Conservation (phyloP, 805 yeast genomes). For the Kazachstania bromeliacearum region DNA sequence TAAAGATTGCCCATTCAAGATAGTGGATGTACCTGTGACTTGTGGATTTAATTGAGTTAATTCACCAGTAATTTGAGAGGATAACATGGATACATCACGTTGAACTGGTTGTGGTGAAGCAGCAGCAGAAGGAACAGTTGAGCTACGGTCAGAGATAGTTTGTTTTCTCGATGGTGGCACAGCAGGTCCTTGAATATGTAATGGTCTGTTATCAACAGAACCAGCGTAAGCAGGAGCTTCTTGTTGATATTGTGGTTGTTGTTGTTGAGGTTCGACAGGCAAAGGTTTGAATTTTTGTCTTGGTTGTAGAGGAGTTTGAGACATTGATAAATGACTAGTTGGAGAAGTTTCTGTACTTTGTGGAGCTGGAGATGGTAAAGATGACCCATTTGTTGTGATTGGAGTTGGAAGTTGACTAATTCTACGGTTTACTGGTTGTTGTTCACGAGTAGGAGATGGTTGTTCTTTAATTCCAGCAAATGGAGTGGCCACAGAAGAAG, state of each 20-base stretch:
- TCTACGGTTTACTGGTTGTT: neutral
- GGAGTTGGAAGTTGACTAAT: neutral
- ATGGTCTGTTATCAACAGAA: constrained; percentile 8
- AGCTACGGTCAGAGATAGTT: constrained; percentile 7
- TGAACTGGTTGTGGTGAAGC: constrained; percentile 14
- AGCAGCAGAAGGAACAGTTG: constrained; percentile 13
- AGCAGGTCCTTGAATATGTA: constrained; percentile 38
- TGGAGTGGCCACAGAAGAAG: neutral
- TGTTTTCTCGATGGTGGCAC: constrained; percentile 50
- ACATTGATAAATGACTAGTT: constrained; percentile 17
- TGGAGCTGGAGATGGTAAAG: constrained; percentile 2
- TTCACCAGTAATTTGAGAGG: constrained; percentile 26
- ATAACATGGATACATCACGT: constrained; percentile 11
- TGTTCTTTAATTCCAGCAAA: neutral
- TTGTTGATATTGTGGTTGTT: constrained; percentile 11
- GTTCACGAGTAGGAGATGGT: neutral
- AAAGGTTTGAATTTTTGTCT: constrained; percentile 20
- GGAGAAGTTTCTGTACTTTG: constrained; percentile 2
- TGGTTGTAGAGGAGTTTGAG: constrained; percentile 32
- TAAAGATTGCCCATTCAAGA: constrained; percentile 23
- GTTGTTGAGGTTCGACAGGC: constrained; percentile 15
- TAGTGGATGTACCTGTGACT: constrained; percentile 35
- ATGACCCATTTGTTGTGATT: neutral
- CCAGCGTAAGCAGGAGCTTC: neutral
- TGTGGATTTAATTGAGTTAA: constrained; percentile 33